Percentiles rank a stretch among this genome's conserved stretches.
phyloP scores from a whole-genome alignment of 177 flowering plant genomes.

The Vitis hybrid region DNA sequence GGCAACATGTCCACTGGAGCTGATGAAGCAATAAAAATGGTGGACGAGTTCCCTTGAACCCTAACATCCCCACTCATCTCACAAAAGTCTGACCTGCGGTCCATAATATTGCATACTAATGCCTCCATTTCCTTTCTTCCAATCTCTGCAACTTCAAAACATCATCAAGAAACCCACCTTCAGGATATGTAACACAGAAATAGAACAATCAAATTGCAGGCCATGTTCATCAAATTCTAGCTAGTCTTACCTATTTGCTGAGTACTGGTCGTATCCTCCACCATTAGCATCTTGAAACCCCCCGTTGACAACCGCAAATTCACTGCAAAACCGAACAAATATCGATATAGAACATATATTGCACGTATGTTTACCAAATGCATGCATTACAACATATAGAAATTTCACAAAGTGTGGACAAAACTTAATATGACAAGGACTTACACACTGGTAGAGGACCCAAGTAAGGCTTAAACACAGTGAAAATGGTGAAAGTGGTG shows the following conservation, averaged over 20 bases:
- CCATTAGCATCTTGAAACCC: constrained; percentile 20
- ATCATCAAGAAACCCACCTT: not conserved
- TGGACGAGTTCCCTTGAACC: constrained; percentile 45
- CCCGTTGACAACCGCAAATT: constrained; percentile 24
- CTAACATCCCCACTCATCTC: constrained; percentile 50
- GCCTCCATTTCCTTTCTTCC: constrained; percentile 15
- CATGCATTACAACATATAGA: not conserved
- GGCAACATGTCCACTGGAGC: not conserved
- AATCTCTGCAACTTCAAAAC: constrained; percentile 15
- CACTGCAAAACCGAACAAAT: constrained; percentile 19
- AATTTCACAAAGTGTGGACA: not conserved
- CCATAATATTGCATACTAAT: constrained; percentile 31
- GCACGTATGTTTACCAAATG: no score
- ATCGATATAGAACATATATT: not conserved
- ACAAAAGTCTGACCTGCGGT: constrained; percentile 44
- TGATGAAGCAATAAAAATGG: constrained; percentile 34
- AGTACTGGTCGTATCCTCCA: constrained; percentile 15
- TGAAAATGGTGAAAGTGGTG: constrained; percentile 11
- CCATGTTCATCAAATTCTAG: not conserved
- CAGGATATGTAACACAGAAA: no score
- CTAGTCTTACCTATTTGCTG: constrained; percentile 6
- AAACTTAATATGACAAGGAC: constrained; percentile 9
- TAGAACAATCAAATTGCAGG: constrained; percentile 17
- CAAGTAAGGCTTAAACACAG: constrained; percentile 29
- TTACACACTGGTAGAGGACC: constrained; percentile 32